These are phyloP conservation scores for Balamuthia mandrillaris DNA, from an alignment of 208 protist genomes.

Conservation along the genomic window DNA sequence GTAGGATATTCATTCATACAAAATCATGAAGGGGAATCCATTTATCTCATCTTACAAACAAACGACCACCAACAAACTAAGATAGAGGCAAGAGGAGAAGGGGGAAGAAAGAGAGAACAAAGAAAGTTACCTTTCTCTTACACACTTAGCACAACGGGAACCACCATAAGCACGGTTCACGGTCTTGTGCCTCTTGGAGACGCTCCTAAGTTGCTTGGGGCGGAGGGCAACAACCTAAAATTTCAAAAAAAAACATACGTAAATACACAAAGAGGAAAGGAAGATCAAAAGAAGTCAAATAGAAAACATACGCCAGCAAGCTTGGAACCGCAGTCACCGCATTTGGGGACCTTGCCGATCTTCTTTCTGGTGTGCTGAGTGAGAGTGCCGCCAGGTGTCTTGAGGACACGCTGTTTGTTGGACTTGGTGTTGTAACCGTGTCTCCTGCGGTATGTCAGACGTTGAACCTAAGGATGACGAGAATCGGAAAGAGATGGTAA, in stretches of 20 bases:
- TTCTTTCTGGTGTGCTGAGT: slow-evolving; percentile 91
- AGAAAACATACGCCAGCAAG: slow-evolving; percentile 69
- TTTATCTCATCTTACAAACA: not conserved
- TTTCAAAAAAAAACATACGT: not conserved
- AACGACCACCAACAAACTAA: no score
- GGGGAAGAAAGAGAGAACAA: slow-evolving; percentile 25
- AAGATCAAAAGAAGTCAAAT: not conserved
- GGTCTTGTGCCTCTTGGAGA: slow-evolving; percentile 87
- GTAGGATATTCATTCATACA: no score
- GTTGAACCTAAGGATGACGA: slow-evolving; percentile 69
- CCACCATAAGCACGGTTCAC: slow-evolving; percentile 95
- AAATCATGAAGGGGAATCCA: no score
- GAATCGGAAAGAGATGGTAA: no score
- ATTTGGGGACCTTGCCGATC: slow-evolving; percentile 84
- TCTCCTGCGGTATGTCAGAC: slow-evolving; percentile 74
- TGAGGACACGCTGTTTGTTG: slow-evolving; percentile 72
- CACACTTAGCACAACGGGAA: slow-evolving; percentile 88
- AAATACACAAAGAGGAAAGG: not conserved
- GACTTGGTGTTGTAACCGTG: slow-evolving; percentile 75
- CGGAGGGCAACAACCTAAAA: slow-evolving; percentile 76
- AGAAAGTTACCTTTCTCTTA: slow-evolving; percentile 79
- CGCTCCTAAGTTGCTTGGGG: slow-evolving; percentile 79
- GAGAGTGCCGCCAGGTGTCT: slow-evolving; percentile 85
- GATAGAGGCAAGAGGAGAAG: no score
- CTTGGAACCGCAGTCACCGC: slow-evolving; percentile 86